phyloP scores from a whole-genome alignment of 176 grass and related monocot genomes.

The Triticum turgidum region DNA sequence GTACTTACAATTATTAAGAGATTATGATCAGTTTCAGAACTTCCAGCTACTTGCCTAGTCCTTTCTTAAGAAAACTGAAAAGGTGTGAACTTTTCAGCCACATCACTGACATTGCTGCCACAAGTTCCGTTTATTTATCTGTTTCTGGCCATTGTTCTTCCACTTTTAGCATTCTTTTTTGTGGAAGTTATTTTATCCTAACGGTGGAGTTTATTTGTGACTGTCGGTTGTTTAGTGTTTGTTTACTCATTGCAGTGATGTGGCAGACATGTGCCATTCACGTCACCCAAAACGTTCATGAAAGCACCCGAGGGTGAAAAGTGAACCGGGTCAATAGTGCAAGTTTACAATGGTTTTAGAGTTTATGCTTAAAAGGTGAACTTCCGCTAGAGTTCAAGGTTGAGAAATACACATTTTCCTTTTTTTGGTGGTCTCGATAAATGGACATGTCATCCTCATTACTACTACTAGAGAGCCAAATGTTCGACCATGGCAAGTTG shows the following conservation, averaged over 20 bases:
- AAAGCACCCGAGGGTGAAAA: background rate
- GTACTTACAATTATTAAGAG: background rate
- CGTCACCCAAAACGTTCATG: too few relatives aligned
- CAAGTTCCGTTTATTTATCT: background rate
- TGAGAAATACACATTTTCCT: background rate
- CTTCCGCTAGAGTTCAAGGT: background rate
- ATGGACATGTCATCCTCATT: conserved; percentile 3
- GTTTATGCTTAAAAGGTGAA: background rate
- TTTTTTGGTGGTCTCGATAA: background rate
- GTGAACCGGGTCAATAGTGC: background rate
- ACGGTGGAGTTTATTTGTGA: background rate
- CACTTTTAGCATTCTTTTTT: background rate
- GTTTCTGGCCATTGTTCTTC: background rate
- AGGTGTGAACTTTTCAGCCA: background rate
- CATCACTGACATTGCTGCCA: background rate
- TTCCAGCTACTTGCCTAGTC: background rate
- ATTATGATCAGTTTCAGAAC: conserved; percentile 7
- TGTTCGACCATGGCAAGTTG: background rate
- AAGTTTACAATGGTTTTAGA: background rate
- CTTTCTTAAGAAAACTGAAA: background rate
- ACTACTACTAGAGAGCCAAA: background rate
- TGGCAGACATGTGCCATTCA: too few relatives aligned
- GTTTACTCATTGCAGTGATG: too few relatives aligned
- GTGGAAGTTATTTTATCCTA: background rate
- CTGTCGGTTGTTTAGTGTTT: background rate